Base-by-base conservation (phyloP, 2,329 filamentous ascomycete genomes). In the Corniculantispora saksenae region DNA sequence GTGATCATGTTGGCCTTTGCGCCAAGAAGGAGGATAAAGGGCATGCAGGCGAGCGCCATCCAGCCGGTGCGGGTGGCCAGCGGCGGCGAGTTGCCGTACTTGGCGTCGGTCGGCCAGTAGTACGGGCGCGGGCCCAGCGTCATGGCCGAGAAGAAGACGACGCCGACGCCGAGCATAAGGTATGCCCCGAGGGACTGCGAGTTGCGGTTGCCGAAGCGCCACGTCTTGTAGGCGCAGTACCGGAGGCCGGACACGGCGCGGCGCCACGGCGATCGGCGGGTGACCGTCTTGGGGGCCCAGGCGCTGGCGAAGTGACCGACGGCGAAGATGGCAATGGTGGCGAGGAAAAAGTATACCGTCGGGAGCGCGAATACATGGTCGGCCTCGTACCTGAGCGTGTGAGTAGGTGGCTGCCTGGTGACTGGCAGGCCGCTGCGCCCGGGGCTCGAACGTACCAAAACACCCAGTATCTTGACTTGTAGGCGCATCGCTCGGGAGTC, bases 1-100 rank as follows among this genome's bases (percentile, higher is more conserved):
- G 85, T 82, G 61, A 88, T 82, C 68, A 83, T 76, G 67, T 87
- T 88, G 1, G 83, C 80, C 71, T 88, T 88, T n/a, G 79, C 77
- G 8, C 81, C 78, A 4, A 84, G 76, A 3, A 80, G 76, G 75
- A 86, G 73, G 45, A 86, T 73, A 68, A 86, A 85, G 1, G 84
- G 84, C 66, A 86, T 65, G 58, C 83, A 79, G 0, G 74, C 84
- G 23, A 86, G 70, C 1, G 83, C 78, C 77, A 86, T 80, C 78
- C 80, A 86, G 2, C 84, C 84, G 0, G 82, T 70, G 23, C 84
- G 73, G 0, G 83, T 85, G 1, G 82, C 84, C 25, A 86, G 77
- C 0, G 84, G 84, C 13, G 84, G 84, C 32, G 83, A 85, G 70
- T 76, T 74, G 10, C 83, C 84, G 68, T 78, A 86, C 35, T 70